Conservation (phyloP, 306 rosid species). For the Castanopsis chinensis region DNA sequence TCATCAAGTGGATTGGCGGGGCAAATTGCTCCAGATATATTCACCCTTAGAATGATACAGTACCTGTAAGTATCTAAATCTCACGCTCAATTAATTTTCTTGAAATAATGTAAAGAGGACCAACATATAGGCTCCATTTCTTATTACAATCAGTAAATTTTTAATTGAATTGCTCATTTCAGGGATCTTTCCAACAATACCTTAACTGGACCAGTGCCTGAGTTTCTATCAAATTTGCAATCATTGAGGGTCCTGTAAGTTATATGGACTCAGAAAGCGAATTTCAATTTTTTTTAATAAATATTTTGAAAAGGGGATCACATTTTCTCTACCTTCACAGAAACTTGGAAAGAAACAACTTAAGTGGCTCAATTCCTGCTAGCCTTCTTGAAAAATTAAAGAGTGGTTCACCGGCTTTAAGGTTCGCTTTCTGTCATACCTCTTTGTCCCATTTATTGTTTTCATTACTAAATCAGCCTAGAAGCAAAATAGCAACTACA, state of each 20-base stretch:
- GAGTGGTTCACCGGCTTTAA: constrained; percentile 33
- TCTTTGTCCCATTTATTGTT: background rate
- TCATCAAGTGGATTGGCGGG: no score
- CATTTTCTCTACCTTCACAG: constrained; percentile 28
- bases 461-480: constrained; percentile 3
- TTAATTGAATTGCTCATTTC: constrained; percentile 9
- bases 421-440: constrained; percentile 27
- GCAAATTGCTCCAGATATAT: no score
- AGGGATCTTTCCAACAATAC: constrained; percentile 61
- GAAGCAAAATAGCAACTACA: background rate
- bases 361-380: constrained; percentile 40
- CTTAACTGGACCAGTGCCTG: constrained; percentile 4
- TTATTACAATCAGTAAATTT: background rate
- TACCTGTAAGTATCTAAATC: no score
- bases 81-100: no score
- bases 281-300: no score
- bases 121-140: no score
- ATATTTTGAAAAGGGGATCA: background rate
- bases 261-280: no score
- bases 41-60: no score
- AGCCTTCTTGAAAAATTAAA: constrained; percentile 37
- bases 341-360: constrained; percentile 45
- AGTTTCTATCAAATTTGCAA: no score
- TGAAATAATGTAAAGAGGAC: no score
- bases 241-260: no score